Percentiles rank a stretch among this genome's conserved stretches.
These are phyloP conservation scores for Periconia digitata DNA, from an alignment of 2,329 filamentous ascomycete species.

Conservation along the genomic window DNA sequence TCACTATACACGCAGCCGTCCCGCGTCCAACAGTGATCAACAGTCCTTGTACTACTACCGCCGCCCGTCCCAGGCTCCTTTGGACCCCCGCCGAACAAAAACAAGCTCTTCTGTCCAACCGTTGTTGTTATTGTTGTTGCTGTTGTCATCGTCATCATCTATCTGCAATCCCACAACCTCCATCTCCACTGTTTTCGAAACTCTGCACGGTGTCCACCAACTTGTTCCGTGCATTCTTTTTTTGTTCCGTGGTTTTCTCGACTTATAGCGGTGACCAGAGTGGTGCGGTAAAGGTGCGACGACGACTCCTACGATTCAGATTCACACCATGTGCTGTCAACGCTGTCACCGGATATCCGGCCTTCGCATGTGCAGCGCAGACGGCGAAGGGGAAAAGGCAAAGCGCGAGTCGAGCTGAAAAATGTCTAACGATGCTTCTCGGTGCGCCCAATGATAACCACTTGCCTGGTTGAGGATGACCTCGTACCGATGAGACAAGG, in stretches of 20 bases:
- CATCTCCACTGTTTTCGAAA: slow-evolving; percentile 3
- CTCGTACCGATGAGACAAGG: not conserved
- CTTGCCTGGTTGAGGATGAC: not conserved
- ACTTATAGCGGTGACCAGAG: too few species aligned
- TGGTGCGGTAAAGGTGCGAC: not conserved
- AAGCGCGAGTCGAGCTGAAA: slow-evolving; percentile 3
- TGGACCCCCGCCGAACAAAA: too few species aligned
- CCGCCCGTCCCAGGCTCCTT: slow-evolving; percentile 11
- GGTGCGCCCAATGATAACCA: not conserved
- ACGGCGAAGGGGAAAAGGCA: not conserved
- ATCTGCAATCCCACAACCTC: too few species aligned
- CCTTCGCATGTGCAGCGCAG: not conserved
- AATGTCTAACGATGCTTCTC: slow-evolving; percentile 15
- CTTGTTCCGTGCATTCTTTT: slow-evolving; percentile 6
- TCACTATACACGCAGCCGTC: too few species aligned
- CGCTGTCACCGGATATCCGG: not conserved
- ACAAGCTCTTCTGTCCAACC: too few species aligned
- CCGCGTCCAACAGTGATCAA: too few species aligned
- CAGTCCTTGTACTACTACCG: not conserved
- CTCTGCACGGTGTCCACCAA: slow-evolving; percentile 3
- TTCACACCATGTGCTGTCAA: not conserved
- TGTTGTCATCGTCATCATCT: not conserved
- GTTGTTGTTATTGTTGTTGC: too few species aligned
- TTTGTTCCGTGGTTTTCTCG: slow-evolving; percentile 3
- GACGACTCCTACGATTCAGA: not conserved